Evolutionary conservation across 2,329 filamentous ascomycete species (phyloP).

Genomic region (Hymenoscyphus albidus): DNA sequence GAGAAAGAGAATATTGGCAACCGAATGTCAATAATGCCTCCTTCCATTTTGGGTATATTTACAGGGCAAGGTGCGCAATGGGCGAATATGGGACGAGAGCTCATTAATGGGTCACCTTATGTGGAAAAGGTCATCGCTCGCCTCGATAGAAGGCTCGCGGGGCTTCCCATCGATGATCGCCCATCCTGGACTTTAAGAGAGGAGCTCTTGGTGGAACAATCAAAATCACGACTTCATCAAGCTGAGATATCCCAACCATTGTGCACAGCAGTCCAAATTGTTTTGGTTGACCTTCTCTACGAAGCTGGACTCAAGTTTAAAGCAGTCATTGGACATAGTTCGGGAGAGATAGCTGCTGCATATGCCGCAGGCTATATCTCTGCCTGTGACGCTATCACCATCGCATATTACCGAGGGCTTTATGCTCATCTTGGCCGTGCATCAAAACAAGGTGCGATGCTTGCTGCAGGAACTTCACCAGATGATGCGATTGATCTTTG

Average conservation of each 20-base stretch:
- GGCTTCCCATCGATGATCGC: slow-evolving; percentile 1
- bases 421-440: slow-evolving; percentile 14
- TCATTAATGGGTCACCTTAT: slow-evolving; percentile 28
- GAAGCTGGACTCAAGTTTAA: slow-evolving; percentile 39
- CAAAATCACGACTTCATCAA: slow-evolving; percentile 30
- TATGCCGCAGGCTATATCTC: slow-evolving; percentile 38
- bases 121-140: slow-evolving; percentile 11
- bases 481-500: slow-evolving; percentile 16
- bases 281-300: slow-evolving; percentile 40
- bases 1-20: slow-evolving; percentile 1
- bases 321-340: slow-evolving; percentile 41
- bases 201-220: slow-evolving; percentile 34
- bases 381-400: slow-evolving; percentile 30
- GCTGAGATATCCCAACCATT: slow-evolving; percentile 35
- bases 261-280: slow-evolving; percentile 38
- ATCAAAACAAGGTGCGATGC: slow-evolving; percentile 21
- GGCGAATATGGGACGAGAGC: slow-evolving; percentile 13
- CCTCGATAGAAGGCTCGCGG: background rate
- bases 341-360: slow-evolving; percentile 31
- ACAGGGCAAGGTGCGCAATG: slow-evolving; percentile 17
- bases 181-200: slow-evolving; percentile 23
- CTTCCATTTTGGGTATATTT: slow-evolving; percentile 7
- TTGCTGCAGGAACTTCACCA: slow-evolving; percentile 23
- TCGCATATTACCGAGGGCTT: slow-evolving; percentile 18
- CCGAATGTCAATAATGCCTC: background rate